Evolutionary conservation across 192 early-diverging fungal species (phyloP), one percentile per base, ranked within the genome.

Genomic region (Coemansia sp.): DNA sequence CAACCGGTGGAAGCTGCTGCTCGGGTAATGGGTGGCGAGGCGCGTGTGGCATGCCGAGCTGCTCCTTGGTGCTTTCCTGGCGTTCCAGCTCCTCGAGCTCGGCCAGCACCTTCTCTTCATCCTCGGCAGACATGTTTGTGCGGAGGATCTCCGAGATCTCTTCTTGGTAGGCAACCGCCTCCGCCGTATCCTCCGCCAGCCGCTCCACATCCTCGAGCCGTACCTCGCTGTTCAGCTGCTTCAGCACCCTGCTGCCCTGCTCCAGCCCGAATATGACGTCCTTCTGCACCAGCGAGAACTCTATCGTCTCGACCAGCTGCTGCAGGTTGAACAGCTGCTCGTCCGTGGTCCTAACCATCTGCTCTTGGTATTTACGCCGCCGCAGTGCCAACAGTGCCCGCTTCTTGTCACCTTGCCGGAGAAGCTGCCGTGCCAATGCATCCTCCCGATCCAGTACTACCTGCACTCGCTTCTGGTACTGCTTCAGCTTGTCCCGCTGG

Each of bases 331-430:
- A 69, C 32, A 99, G 79, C 74, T 99, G 93, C 16, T 85, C 58
- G 44, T 89, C 86, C 3, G 91, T 88, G 67, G 90, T 85, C 35
- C 77, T 67, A 17, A 96, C 72, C 51, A 95, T 76, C 47, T 82
- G 80, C 64, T 96, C 87, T 66, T 96, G 93, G 61, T 92, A 96
- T 60, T 96, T 96, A 65, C 94, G 94, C 78, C 93, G 91, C 59
- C 88, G 86, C 11, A 99, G 78, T 2, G 96, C 92, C 25, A 99
- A 51, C 44, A 94, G 62, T 5, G 96, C 96, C 7, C 83, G 78
- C 30, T 71, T 66, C 44, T 90, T 90, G 64, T 97, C 85, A 7
- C 85, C 84, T 42, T 80, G 75, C 5, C 52, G 70, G 9, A 94
- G 64, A 52, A 87, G 81, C 28, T 80, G 56, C 51, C 89, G 89